These are phyloP conservation scores for Penicillium fimorum DNA, from an alignment of 495 filamentous ascomycete genomes.

Conservation along the genomic window DNA sequence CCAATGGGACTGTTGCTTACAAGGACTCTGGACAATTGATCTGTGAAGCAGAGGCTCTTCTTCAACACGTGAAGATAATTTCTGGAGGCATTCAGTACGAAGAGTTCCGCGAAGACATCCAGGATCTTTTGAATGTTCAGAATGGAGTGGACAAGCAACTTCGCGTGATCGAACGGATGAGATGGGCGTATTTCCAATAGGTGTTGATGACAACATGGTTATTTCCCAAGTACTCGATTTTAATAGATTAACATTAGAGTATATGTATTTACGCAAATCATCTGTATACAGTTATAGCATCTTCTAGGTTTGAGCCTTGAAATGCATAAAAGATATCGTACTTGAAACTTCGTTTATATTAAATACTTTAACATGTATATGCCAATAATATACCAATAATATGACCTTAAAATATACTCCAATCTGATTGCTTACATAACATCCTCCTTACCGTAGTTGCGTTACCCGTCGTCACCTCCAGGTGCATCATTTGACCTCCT, in stretches of 20 bases:
- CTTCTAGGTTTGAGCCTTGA: background rate
- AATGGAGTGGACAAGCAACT: conserved; percentile 68
- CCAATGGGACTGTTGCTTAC: conserved; percentile 70
- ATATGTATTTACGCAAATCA: background rate
- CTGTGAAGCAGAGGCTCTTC: conserved; percentile 80
- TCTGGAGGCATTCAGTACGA: conserved; percentile 69
- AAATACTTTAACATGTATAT: too few relatives aligned
- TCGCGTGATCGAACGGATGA: conserved; percentile 73
- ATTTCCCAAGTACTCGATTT: background rate
- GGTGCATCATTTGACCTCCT: conserved; percentile 12
- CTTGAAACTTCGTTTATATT: too few relatives aligned
- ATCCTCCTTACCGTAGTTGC: conserved; percentile 1
- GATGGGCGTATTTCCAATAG: conserved; percentile 86
- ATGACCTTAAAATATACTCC: too few relatives aligned
- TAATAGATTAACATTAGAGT: too few relatives aligned
- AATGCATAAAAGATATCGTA: too few relatives aligned
- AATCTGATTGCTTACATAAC: conserved; percentile 23
- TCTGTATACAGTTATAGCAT: background rate
- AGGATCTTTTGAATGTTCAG: conserved; percentile 76
- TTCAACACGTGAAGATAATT: conserved; percentile 58
- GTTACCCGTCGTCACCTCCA: conserved; percentile 30
- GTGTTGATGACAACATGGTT: conserved; percentile 27
- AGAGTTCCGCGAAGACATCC: conserved; percentile 82
- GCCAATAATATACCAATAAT: too few relatives aligned
- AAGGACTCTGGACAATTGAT: conserved; percentile 88